Evolutionary conservation across 2,329 filamentous ascomycete species (phyloP), one percentile per base, ranked within the genome.

Genomic region (Mycosphaerella arachidis): DNA sequence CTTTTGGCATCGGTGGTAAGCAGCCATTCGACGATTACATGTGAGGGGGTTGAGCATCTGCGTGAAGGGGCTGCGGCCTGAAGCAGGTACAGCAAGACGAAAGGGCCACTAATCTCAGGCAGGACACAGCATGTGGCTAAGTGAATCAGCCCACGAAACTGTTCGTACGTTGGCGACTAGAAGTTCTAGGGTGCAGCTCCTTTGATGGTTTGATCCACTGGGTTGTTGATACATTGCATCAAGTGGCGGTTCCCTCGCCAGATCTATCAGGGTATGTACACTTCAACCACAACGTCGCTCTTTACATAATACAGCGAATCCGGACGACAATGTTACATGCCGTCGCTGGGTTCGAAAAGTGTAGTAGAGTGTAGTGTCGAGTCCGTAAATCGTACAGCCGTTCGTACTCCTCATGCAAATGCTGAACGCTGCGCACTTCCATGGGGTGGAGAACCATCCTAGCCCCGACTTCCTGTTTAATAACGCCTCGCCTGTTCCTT

Each of bases 401-500:
- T 29, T 18, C 46, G 46, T 50, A 50, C 46, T 50, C 46, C 20
- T 6, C n/a, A 29, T 50, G 46, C 46, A 50, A 50, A 50, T 30
- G 46, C 46, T 29, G 46, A 50, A 50, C 46, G 46, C 46, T 50
- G n/a, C 29, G 46, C 46, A 50, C 20, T 24, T 24, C 46, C 24
- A 3, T 13, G 24, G 12, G 8, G 6, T 6, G 29, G 18, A 12
- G 16, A 50, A 27, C 13, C 16, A 9, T 3, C 16, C 46, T 27
- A 24, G 24, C 24, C 29, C 50, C 27, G 6, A 12, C 50, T 18
- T 31, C 8, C 35, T 31, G 8, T 18, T 9, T 35, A 8, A 52
- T 37, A 56, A 56, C 54, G 43, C 54, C 54, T 56, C 40, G 54
- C 45, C 54, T 56, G 54, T 56, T 50, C 54, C 54, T 29, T 48